A percentile compares a stretch with the other conserved stretches of the same genome.
These are phyloP conservation scores for Paracoccidioides brasiliensis DNA, from an alignment of 2,329 filamentous ascomycete species.

Conservation along the genomic window DNA sequence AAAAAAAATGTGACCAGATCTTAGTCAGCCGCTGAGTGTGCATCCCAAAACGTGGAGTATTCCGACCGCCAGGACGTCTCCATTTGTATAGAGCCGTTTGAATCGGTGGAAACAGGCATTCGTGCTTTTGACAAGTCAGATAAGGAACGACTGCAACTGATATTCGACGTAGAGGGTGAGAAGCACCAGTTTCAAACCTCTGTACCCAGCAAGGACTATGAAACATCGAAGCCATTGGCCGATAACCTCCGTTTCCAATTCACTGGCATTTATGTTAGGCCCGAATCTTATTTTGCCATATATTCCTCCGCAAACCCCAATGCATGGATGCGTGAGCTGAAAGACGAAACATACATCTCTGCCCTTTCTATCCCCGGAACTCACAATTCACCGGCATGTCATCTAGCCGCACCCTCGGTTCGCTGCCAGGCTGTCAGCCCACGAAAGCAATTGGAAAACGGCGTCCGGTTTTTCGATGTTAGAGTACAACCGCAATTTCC, in stretches of 20 bases:
- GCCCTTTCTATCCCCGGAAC: slow-evolving; percentile 85
- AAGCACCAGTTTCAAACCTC: slow-evolving; percentile 62
- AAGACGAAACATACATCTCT: slow-evolving; percentile 59
- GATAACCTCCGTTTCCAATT: slow-evolving; percentile 42
- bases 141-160: slow-evolving; percentile 59
- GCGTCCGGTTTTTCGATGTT: slow-evolving; percentile 88
- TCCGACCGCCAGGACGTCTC: slow-evolving; percentile 51
- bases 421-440: slow-evolving; percentile 78
- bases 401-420: slow-evolving; percentile 78
- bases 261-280: slow-evolving; percentile 52
- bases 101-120: slow-evolving; percentile 50
- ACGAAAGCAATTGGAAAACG: slow-evolving; percentile 68
- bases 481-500: slow-evolving; percentile 57
- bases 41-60: slow-evolving; percentile 40
- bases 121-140: slow-evolving; percentile 42
- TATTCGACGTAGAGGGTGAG: slow-evolving; percentile 50
- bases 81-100: slow-evolving; percentile 55
- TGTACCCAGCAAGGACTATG: slow-evolving; percentile 46
- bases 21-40: slow-evolving; percentile 33
- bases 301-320: slow-evolving; percentile 57
- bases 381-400: slow-evolving; percentile 81
- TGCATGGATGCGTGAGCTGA: slow-evolving; percentile 69
- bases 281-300: slow-evolving; percentile 44
- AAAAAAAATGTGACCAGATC: slow-evolving; percentile 28
- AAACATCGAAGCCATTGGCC: slow-evolving; percentile 46